Evolutionary conservation across 768 basidiomycete genomes (phyloP), one percentile per base, ranked within the genome.

Genomic region (Leccinum truebloodii): DNA sequence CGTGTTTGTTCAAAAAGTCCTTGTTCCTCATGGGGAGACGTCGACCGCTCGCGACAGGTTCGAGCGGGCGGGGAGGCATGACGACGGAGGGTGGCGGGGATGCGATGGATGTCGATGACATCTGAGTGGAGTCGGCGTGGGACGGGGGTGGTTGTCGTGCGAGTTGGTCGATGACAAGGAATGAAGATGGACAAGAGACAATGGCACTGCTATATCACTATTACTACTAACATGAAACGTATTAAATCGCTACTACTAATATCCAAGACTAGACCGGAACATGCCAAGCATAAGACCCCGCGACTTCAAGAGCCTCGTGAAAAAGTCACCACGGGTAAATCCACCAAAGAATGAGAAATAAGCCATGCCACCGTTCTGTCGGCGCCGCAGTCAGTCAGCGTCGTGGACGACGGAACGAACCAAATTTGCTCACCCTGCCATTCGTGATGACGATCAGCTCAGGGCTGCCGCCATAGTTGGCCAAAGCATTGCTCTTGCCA

Each of bases 1-100:
- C 89, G 66, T 86, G 70, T 66, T 86, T 88, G 64, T 74, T 69
- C 48, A 81, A 68, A 68, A 88, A 89, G 53, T 89, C 86, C 71
- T 83, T 88, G 60, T 72, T 69, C 46, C 70, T 63, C n/a, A 65
- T 68, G 12, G 65, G 60, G 22, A 64, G 61, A 58, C 80, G 77
- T 61, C 77, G 73, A 26, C 75, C 67, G 18, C 69, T 62, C 16
- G 70, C 53, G 28, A 63, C 59, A 22, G 71, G 54, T 13, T 72
- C 66, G 39, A 55, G 55, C 18, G 61, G 59, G 53, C 68, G 69
- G 2, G 64, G 52, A 28, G 54, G 59, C 28, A 69, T 52, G 60
- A 69, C 71, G 39, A 67, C 60, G 39, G 70, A 61, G 20, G 70
- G 71, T 28, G 68, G 56, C 12, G 63, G 59, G 22, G 54, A 53